These are phyloP conservation scores for Aspergillus unguis DNA, from an alignment of 2,329 filamentous ascomycete genomes.

Conservation along the genomic window DNA sequence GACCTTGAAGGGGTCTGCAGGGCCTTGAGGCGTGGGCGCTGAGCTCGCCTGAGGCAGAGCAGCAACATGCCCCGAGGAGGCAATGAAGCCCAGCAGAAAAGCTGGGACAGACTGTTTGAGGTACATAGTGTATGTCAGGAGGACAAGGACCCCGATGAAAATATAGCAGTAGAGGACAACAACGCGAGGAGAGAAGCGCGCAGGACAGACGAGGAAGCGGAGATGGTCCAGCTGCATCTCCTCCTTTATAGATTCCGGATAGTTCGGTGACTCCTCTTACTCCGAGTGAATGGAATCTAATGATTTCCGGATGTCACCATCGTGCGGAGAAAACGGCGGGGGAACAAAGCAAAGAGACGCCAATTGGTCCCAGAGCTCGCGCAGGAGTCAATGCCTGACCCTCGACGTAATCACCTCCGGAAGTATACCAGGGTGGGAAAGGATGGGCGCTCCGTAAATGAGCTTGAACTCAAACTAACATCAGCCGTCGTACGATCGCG, in stretches of 20 bases:
- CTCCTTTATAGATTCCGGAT: slow-evolving; percentile 14
- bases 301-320: slow-evolving; percentile 14
- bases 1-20: slow-evolving; percentile 36
- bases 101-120: slow-evolving; percentile 32
- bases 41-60: slow-evolving; percentile 6
- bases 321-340: slow-evolving; percentile 14
- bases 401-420: slow-evolving; percentile 18
- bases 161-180: slow-evolving; percentile 29
- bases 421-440: background rate
- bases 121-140: slow-evolving; percentile 36
- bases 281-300: background rate
- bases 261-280: background rate
- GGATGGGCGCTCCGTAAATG: background rate
- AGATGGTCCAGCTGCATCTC: slow-evolving; percentile 21
- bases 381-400: slow-evolving; percentile 12
- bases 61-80: slow-evolving; percentile 21
- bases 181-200: slow-evolving; percentile 28
- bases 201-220: slow-evolving; percentile 27
- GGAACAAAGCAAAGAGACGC: slow-evolving; percentile 15
- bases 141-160: slow-evolving; percentile 26
- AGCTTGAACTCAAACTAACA: background rate
- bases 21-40: background rate
- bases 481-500: too few relatives aligned
- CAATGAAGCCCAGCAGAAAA: slow-evolving; percentile 33
- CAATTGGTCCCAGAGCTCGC: slow-evolving; percentile 18